Base-by-base conservation (phyloP, 495 filamentous ascomycete genomes). In the Xylona heveae region DNA sequence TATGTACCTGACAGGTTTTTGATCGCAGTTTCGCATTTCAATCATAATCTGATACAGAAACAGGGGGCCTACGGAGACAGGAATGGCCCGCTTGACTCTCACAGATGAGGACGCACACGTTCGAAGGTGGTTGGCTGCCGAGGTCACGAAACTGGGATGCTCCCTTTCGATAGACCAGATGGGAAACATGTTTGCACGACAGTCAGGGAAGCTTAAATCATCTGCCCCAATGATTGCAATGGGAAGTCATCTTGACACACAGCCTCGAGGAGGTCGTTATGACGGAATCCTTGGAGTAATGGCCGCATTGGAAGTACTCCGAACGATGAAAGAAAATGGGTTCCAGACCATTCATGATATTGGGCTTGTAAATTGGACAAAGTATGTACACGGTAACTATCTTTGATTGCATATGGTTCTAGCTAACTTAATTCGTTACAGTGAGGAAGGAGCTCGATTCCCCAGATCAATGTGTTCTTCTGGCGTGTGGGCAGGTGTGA, bases 171-270 rank as follows among this genome's bases (percentile, higher is more conserved):
- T 43, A 3, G 43, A 46, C 28, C 34, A 43, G 37, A 46, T 46
- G 43, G 44, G 44, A 29, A 46, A 46, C 30, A 41, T 41, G 14
- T 46, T 46, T 28, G 44, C 44, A 5, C 35, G 29, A 1, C 38
- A 40, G 3, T 32, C 26, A n/a, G 39, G 32, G 9, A 37, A 23
- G 21, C 29, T 33, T 31, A 43, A 24, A 26, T 34, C 30, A 24
- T 38, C 47, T 4, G 39, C 39, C 1, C 53, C 53, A 2, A 50
- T 51, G 42, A 63, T 54, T 28, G 59, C 45, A 1, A 54, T 59
- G 49, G 59, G 59, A 13, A 58, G 54, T 15, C 58, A 64, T 35
- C 37, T 62, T 3, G 59, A 64, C 32, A 60, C 44, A 1, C 44
- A 47, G 34, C 44, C 44, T 16, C 4, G 24, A 46, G 44, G 44